These are phyloP conservation scores for Coniochaeta prunicola DNA, from an alignment of 2,329 filamentous ascomycete species.

Conservation along the genomic window DNA sequence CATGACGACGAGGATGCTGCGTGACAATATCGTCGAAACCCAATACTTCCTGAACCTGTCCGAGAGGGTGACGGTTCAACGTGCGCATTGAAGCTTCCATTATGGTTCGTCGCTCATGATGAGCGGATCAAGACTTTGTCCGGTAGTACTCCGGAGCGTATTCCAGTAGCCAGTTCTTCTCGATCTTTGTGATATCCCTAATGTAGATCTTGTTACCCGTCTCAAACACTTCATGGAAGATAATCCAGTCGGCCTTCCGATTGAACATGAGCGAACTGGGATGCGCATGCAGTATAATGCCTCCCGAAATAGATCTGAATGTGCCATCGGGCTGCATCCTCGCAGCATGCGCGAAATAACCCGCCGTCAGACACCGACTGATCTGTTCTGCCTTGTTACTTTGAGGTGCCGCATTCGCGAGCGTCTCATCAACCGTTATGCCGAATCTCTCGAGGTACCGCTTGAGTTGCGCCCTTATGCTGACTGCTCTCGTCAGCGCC, in stretches of 20 bases:
- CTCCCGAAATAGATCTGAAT: constrained; percentile 78
- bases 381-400: constrained; percentile 61
- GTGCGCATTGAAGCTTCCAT: no score
- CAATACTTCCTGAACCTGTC: not conserved
- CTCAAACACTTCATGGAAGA: constrained; percentile 92
- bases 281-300: constrained; percentile 74
- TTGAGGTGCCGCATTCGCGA: constrained; percentile 28
- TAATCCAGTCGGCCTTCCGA: constrained; percentile 90
- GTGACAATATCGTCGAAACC: not conserved
- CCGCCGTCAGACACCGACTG: constrained; percentile 74
- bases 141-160: constrained; percentile 81
- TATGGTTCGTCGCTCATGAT: no score
- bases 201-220: constrained; percentile 85
- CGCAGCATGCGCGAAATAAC: constrained; percentile 90
- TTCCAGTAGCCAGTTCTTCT: constrained; percentile 86
- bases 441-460: constrained; percentile 83
- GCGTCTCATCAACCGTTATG: constrained; percentile 58
- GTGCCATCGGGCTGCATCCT: constrained; percentile 90
- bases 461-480: constrained; percentile 78
- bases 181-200: constrained; percentile 84
- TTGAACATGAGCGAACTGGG: constrained; percentile 94
- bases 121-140: constrained; percentile 30
- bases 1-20: not conserved
- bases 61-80: no score
- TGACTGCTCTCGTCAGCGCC: constrained; percentile 72